Evolutionary conservation across 352 stramenopile genomes (phyloP).

Genomic region (Phytophthora pinifolia): DNA sequence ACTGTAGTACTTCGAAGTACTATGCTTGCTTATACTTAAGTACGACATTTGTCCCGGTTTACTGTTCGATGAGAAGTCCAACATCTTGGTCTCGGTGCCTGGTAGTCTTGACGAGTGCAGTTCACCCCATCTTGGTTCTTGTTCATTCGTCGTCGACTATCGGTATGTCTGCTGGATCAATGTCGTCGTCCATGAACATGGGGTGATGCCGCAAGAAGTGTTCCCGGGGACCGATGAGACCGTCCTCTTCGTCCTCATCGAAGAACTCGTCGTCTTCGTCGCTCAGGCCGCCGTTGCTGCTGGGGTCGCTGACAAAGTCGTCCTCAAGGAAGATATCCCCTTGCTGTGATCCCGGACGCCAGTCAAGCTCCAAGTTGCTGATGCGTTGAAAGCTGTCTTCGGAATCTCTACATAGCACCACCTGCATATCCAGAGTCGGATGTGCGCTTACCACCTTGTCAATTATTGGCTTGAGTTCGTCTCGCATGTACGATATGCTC

Average conservation of each 20-base stretch:
- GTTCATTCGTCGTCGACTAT: background rate
- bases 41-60: background rate
- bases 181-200: constrained; percentile 20
- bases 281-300: constrained; percentile 7
- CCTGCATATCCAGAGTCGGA: constrained; percentile 22
- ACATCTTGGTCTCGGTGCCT: too few relatives aligned
- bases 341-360: constrained; percentile 17
- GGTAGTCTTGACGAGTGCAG: too few relatives aligned
- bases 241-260: constrained; percentile 15
- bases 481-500: constrained; percentile 23
- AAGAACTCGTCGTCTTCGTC: constrained; percentile 26
- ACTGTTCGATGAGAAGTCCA: too few relatives aligned
- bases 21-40: too few relatives aligned
- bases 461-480: constrained; percentile 41
- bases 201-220: constrained; percentile 12
- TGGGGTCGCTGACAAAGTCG: constrained; percentile 15
- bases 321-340: constrained; percentile 29
- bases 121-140: too few relatives aligned
- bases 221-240: constrained; percentile 4
- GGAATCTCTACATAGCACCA: constrained; percentile 20
- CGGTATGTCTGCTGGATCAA: constrained; percentile 13
- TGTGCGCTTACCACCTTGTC: constrained; percentile 23
- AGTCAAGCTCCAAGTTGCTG: constrained; percentile 30
- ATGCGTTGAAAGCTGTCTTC: constrained; percentile 26
- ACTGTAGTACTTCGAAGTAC: too few relatives aligned